Conservation (phyloP, 2,329 filamentous ascomycete species). For the Diaporthe capsici region DNA sequence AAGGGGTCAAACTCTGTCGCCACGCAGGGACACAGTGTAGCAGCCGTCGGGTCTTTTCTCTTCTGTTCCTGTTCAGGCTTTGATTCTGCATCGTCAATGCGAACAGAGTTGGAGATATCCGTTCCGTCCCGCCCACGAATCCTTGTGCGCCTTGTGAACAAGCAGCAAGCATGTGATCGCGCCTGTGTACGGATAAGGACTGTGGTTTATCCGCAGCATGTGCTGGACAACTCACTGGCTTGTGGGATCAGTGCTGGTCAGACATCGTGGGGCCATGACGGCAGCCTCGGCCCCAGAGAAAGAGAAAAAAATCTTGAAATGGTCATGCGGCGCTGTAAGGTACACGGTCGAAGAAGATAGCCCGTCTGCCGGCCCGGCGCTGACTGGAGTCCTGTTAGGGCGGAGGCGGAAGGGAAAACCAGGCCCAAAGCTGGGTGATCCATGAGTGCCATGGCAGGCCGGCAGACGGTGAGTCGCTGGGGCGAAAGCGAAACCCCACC, state of each 20-base stretch:
- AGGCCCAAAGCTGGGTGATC: not conserved
- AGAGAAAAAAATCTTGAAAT: not conserved
- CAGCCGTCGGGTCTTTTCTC: conserved; percentile 9
- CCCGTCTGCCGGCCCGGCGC: not conserved
- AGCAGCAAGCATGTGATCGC: conserved; percentile 25
- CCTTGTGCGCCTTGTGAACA: not conserved
- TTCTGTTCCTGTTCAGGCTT: not conserved
- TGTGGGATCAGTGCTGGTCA: not conserved
- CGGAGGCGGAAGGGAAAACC: not conserved
- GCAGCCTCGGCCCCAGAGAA: conserved; percentile 21
- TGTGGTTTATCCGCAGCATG: not conserved
- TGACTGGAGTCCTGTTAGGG: not conserved
- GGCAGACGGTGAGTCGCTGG: conserved; percentile 7
- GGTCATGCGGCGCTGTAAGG: conserved; percentile 11
- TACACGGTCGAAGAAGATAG: not conserved
- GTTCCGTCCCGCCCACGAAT: not conserved
- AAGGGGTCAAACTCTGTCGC: conserved; percentile 13
- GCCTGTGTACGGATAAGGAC: not conserved
- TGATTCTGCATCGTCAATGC: conserved; percentile 19
- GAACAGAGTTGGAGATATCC: conserved; percentile 27
- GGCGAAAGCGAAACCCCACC: conserved; percentile 10
- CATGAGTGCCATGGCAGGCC: conserved; percentile 10
- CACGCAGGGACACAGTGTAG: conserved; percentile 19
- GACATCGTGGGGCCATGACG: conserved; percentile 20
- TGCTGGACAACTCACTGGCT: not conserved